Evolutionary conservation across 257 asterid species (phyloP).

Genomic region (Cordia subcordata): DNA sequence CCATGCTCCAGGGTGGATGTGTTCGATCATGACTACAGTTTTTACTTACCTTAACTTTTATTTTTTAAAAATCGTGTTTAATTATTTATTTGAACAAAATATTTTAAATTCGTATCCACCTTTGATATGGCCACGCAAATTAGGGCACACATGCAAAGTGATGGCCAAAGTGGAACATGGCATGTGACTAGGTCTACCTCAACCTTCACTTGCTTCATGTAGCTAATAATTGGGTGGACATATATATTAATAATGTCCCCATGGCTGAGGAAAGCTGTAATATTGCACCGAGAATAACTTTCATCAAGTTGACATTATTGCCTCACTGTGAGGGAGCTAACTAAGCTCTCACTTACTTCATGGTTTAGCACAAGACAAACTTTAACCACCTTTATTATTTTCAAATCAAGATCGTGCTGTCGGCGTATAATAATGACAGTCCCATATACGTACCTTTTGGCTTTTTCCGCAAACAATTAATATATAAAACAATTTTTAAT

Average conservation of each 20-base stretch:
- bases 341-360: constrained; percentile 19
- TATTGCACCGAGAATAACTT: neutral
- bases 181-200: constrained; percentile 30
- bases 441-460: neutral
- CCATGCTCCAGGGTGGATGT: too few species aligned
- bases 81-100: too few species aligned
- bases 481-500: too few species aligned
- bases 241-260: too few species aligned
- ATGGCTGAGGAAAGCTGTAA: neutral
- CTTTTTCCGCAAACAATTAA: too few species aligned
- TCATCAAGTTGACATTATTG: constrained; percentile 10
- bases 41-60: too few species aligned
- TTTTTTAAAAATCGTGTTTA: too few species aligned
- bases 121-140: constrained; percentile 16
- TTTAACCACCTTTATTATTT: constrained; percentile 3
- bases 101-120: too few species aligned
- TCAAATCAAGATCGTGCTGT: constrained; percentile 17
- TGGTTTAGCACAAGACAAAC: constrained; percentile 15
- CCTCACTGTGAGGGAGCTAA: constrained; percentile 30
- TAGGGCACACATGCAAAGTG: constrained; percentile 16
- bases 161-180: constrained; percentile 24
- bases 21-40: too few species aligned
- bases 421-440: constrained; percentile 18
- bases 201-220: too few species aligned
- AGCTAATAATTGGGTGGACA: too few species aligned